phyloP scores from a whole-genome alignment of 768 basidiomycete genomes.

The Russula virescens region DNA sequence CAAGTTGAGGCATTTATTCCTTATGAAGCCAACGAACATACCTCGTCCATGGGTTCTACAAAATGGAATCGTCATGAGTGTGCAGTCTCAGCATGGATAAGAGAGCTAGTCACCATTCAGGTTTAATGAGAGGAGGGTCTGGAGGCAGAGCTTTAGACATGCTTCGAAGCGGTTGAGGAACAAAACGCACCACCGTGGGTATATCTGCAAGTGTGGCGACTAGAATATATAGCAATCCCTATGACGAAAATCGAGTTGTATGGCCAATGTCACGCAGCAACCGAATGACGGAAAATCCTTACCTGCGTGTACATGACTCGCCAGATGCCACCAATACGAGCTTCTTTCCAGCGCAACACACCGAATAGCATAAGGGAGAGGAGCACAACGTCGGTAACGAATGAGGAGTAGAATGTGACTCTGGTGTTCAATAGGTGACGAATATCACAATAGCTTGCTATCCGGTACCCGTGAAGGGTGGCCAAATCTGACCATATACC shows the following conservation, averaged over 20 bases:
- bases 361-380: no score
- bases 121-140: slow-evolving; percentile 3
- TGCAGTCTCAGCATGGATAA: background rate
- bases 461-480: background rate
- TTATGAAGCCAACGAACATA: background rate
- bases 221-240: slow-evolving; percentile 5
- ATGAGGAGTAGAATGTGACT: no score
- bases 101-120: background rate
- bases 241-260: background rate
- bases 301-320: slow-evolving; percentile 4
- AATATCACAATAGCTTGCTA: background rate
- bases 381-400: no score
- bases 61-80: background rate
- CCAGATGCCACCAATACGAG: background rate
- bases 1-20: background rate
- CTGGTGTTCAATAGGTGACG: no score
- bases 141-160: background rate
- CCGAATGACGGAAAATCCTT: background rate
- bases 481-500: background rate
- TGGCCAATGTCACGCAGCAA: background rate
- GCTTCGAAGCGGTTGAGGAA: background rate
- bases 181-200: background rate
- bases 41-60: background rate
- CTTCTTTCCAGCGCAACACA: slow-evolving; percentile 11
- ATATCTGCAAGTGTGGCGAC: background rate